A percentile compares a stretch with the other conserved stretches of the same genome.
phyloP scores from a whole-genome alignment of 2,329 filamentous ascomycete genomes.

The Colletotrichum sp. region DNA sequence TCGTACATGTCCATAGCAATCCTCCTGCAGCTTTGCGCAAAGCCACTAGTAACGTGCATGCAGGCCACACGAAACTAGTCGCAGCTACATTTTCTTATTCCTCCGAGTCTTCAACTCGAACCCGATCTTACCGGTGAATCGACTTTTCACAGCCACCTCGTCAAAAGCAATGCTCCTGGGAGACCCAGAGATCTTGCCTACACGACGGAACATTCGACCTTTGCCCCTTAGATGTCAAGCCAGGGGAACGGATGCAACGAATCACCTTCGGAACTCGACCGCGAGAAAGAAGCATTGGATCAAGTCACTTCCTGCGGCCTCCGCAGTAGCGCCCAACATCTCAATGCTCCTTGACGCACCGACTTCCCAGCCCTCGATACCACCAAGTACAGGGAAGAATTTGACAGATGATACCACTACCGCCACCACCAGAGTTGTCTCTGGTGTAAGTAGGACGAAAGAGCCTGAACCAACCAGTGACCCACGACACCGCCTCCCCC shows the following conservation, averaged over 20 bases:
- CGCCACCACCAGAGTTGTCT: not conserved
- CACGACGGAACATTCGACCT: not conserved
- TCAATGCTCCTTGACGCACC: not conserved
- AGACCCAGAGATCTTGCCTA: not conserved
- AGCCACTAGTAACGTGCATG: not conserved
- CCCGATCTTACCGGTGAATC: not conserved
- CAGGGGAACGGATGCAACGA: not conserved
- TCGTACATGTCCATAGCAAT: not conserved
- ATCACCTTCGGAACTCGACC: not conserved
- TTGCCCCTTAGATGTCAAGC: not conserved
- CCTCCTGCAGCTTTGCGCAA: not conserved
- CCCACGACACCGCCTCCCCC: not conserved
- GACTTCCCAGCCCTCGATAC: not conserved
- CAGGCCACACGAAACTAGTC: not conserved
- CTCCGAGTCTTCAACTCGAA: no score
- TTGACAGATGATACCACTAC: not conserved
- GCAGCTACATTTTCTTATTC: not conserved
- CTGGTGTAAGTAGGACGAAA: not conserved
- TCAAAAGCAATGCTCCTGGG: not conserved
- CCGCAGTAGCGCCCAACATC: not conserved
- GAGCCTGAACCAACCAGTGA: not conserved
- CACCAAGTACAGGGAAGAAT: not conserved
- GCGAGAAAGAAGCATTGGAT: not conserved
- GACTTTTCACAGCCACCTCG: not conserved
- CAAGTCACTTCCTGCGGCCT: not conserved